These are phyloP conservation scores for Fusarium sp. DNA, from an alignment of 2,329 filamentous ascomycete genomes.

Conservation along the genomic window DNA sequence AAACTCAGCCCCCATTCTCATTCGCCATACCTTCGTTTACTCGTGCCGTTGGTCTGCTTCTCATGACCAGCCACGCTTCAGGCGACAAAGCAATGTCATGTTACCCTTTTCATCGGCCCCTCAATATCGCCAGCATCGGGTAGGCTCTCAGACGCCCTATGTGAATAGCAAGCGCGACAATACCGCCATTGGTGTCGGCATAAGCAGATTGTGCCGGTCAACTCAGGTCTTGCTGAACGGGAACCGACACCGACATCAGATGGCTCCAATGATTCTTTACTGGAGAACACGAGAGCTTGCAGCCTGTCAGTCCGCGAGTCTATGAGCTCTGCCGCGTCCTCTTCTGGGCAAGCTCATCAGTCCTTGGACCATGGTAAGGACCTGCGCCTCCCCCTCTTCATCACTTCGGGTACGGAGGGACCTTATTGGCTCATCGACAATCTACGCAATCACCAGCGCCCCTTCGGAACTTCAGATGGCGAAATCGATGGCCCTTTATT, in stretches of 20 bases:
- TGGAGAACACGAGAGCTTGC: slow-evolving; percentile 45
- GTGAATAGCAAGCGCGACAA: slow-evolving; percentile 24
- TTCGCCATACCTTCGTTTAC: slow-evolving; percentile 45
- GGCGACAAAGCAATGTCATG: slow-evolving; percentile 32
- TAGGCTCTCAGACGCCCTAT: slow-evolving; percentile 17
- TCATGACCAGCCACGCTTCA: slow-evolving; percentile 20
- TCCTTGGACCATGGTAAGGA: slow-evolving; percentile 33
- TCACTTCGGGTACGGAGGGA: slow-evolving; percentile 49
- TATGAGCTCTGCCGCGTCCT: slow-evolving; percentile 35
- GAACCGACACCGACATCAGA: slow-evolving; percentile 40
- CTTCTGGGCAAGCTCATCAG: slow-evolving; percentile 30
- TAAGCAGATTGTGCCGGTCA: slow-evolving; percentile 34
- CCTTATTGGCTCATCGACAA: slow-evolving; percentile 48
- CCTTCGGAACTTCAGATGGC: slow-evolving; percentile 41
- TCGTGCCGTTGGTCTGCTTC: slow-evolving; percentile 27
- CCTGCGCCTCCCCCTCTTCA: slow-evolving; percentile 39
- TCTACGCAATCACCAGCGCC: slow-evolving; percentile 40
- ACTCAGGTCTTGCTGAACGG: slow-evolving; percentile 34
- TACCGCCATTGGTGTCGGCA: slow-evolving; percentile 22
- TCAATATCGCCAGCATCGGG: slow-evolving; percentile 14
- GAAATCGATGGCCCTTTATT: slow-evolving; percentile 38
- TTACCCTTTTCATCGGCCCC: slow-evolving; percentile 14
- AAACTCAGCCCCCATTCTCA: slow-evolving; percentile 35
- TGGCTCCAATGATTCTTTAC: slow-evolving; percentile 34
- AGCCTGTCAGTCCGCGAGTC: slow-evolving; percentile 30